Conservation (phyloP, 495 filamentous ascomycete species). For the Penicillium parvum region DNA sequence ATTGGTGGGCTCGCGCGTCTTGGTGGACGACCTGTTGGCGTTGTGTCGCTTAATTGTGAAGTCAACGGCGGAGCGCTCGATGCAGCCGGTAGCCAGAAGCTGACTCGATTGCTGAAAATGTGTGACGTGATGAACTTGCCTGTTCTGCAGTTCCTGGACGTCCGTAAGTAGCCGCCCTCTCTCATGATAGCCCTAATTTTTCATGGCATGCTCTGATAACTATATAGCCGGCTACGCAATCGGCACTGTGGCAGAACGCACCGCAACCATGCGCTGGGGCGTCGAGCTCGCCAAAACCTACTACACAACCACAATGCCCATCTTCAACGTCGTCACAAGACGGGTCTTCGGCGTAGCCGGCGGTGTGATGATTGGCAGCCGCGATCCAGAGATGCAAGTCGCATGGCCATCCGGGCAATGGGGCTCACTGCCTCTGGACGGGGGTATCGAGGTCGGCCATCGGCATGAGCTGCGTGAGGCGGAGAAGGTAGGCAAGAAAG, state of each 20-base stretch:
- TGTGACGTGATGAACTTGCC: conserved; percentile 63
- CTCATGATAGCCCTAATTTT: not conserved
- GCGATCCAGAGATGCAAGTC: conserved; percentile 55
- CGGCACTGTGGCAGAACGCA: conserved; percentile 56
- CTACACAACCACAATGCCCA: conserved; percentile 53
- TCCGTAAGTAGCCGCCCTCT: conserved; percentile 33
- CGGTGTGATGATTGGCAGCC: conserved; percentile 56
- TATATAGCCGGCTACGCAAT: conserved; percentile 54
- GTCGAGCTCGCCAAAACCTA: conserved; percentile 56
- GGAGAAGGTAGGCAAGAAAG: conserved; percentile 44
- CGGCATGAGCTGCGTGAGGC: conserved; percentile 53
- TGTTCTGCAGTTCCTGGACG: conserved; percentile 58
- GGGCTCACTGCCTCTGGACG: conserved; percentile 56
- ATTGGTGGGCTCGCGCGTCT: conserved; percentile 56
- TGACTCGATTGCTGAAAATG: conserved; percentile 54
- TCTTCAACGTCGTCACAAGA: conserved; percentile 56
- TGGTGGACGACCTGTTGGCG: conserved; percentile 51
- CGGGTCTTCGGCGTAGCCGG: conserved; percentile 58
- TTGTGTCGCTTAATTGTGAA: conserved; percentile 56
- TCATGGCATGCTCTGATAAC: not conserved
- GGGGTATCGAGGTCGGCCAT: conserved; percentile 60
- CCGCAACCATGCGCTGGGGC: conserved; percentile 60
- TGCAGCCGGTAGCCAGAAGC: conserved; percentile 55
- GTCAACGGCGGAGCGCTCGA: conserved; percentile 58
- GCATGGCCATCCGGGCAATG: conserved; percentile 61